Evolutionary conservation across 805 yeast genomes (phyloP), one percentile per base, ranked within the genome.

Genomic region (Alloascoidea hylecoeti): DNA sequence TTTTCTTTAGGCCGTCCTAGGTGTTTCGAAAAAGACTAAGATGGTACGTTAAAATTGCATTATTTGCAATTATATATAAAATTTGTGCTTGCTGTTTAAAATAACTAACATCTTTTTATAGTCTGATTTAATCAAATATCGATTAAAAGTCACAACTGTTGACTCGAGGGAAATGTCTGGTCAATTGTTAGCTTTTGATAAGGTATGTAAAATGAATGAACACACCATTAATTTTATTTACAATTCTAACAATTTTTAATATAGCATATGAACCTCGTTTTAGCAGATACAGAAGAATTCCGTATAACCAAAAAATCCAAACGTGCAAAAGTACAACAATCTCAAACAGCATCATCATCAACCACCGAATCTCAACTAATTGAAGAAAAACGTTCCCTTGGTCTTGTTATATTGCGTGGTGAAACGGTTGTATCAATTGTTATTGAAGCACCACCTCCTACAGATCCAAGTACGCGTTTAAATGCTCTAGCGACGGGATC

Each of bases 401-500:
- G 97, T 0, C 66, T 92, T 38, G 70, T 83, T 2, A 79, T 89
- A 28, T 60, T 89, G 35, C 68, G 97, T 48, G 98, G 98, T 2
- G 96, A 85, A 46, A 82, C 79, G 46, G 74, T 92, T 17, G 73
- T 88, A 9, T 72, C 86, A 39, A 61, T 80, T 15, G 67, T 70
- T 18, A 73, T 82, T 19, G 89, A 82, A 58, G 66, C 77, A n/a
- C 71, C 84, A 40, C 65, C 73, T 34, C 56, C 61, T 41, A 48
- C 63, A 17, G 60, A 67, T 36, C 58, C 62, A 49, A 49, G 52
- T 55, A 46, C 46, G 44, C 48, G 51, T 40, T 44, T 50, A 50
- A 47, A 56, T 4, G 39, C 46, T 9, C 40, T 52, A 47, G 45
- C 50, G 41, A 48, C 62, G 42, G 54, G 58, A 37, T 41, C 63